Base-by-base conservation (phyloP, 2,329 filamentous ascomycete species). In the Ophiostoma montium region DNA sequence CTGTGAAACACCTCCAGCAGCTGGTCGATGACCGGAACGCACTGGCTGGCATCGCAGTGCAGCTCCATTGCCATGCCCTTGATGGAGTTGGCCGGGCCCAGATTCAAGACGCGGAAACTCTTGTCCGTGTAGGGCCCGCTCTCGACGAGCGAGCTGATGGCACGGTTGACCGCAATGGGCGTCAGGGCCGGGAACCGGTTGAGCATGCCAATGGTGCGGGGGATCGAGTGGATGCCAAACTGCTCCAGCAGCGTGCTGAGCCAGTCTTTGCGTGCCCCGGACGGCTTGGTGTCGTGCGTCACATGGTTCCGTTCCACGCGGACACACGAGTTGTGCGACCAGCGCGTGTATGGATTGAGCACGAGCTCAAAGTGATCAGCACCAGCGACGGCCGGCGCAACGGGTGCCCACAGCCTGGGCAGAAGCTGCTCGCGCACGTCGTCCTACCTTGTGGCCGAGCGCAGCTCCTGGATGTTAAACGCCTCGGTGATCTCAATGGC, bases 351-450 rank as follows among this genome's bases (percentile, higher is more conserved):
- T 0, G 58, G 58, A 38, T 58, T 59, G 16, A 60, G 52, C 3
- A 59, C 53, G 7, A 60, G 45, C 51, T 60, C 58, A 35, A 58
- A 60, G 35, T 60, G 57, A 45, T 60, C 57, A 5, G 48, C 49
- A 1, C 49, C 39, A 1, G 54, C 52, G 2, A 60, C 51, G 0
- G 52, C 44, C 0, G 55, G 51, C 0, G 57, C 54, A 18, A 57
- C 32, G 1, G 56, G 55, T 0, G 50, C 35, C 54, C 56, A 59
- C 2, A 53, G 39, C 16, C 50, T 55, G 2, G 58, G 56, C 2
- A 57, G 33, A 3, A 59, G 56, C 21, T 50, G 15, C 8, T 36
- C 36, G 21, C 53, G 57, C 19, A 60, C 50, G 2, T 55, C 54
- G 31, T 58, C 55, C 58, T 48, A 60, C 6, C 39, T 49, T 0